Conservation (phyloP, 768 basidiomycete genomes). For the Macrolepiota fuliginosa region DNA sequence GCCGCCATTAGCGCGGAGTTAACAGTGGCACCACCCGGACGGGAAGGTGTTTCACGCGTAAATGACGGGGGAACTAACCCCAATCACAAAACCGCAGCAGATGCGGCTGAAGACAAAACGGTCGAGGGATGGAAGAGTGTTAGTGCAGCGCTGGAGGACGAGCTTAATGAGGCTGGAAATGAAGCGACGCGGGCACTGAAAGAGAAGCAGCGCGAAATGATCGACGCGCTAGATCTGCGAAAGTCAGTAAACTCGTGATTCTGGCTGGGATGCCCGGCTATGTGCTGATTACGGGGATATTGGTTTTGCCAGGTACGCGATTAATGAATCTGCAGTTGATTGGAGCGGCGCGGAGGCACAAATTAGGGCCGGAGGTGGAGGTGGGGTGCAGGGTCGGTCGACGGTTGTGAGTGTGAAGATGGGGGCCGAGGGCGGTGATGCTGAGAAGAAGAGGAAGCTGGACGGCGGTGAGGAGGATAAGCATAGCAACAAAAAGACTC, state of each 20-base stretch:
- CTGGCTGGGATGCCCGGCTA: neutral
- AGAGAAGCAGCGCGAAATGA: conserved; percentile 83
- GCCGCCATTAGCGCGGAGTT: conserved; percentile 67
- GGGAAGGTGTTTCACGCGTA: conserved; percentile 7
- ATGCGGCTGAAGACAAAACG: conserved; percentile 22
- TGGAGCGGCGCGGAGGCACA: conserved; percentile 78
- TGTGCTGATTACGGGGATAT: conserved; percentile 11
- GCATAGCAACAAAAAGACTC: conserved; percentile 41
- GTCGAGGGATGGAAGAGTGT: conserved; percentile 40
- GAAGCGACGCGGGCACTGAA: conserved; percentile 63
- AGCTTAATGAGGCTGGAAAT: conserved; percentile 76
- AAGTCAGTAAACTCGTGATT: conserved; percentile 56
- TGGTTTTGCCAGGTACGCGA: conserved; percentile 56
- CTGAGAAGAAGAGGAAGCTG: conserved; percentile 56
- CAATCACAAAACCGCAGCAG: conserved; percentile 5
- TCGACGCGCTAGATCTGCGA: conserved; percentile 82
- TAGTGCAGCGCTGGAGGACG: conserved; percentile 51
- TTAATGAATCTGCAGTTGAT: conserved; percentile 66
- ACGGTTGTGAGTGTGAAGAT: conserved; percentile 79
- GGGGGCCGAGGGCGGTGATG: conserved; percentile 26
- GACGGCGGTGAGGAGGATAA: conserved; percentile 23
- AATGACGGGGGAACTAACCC: conserved; percentile 2
- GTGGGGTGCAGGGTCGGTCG: conserved; percentile 45
- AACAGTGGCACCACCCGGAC: conserved; percentile 26
- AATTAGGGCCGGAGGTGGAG: conserved; percentile 47